phyloP scores from a whole-genome alignment of 163 green algal genomes.

The Scenedesmus sp. region DNA sequence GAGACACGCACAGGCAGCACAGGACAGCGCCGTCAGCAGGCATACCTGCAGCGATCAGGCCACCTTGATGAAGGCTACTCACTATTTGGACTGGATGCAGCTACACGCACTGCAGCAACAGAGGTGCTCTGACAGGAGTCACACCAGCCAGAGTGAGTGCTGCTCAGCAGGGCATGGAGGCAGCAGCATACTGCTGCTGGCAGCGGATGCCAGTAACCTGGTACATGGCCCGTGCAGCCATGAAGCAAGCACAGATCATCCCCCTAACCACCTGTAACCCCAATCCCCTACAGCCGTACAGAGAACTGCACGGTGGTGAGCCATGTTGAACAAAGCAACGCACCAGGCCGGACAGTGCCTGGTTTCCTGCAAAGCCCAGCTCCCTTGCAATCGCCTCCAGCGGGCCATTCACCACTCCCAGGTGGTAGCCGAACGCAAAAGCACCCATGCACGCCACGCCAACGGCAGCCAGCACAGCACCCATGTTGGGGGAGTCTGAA shows the following conservation, averaged over 20 bases:
- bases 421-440: conserved; percentile 94
- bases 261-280: neutral
- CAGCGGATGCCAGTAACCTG: no score
- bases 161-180: no score
- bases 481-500: conserved; percentile 58
- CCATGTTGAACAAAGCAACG: conserved; percentile 40
- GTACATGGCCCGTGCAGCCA: no score
- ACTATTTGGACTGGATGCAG: no score
- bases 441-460: conserved; percentile 83
- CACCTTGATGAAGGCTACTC: no score
- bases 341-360: conserved; percentile 84
- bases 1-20: neutral
- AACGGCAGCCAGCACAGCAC: conserved; percentile 73
- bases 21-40: neutral
- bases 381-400: conserved; percentile 87
- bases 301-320: neutral
- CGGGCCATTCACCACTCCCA: conserved; percentile 95
- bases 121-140: no score
- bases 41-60: no score
- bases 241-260: neutral
- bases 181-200: no score
- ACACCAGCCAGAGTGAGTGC: no score
- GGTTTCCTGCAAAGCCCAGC: conserved; percentile 87
- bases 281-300: neutral
- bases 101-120: no score